Conservation (phyloP, 2,329 filamentous ascomycete genomes). For the Trichoderma sp. region DNA sequence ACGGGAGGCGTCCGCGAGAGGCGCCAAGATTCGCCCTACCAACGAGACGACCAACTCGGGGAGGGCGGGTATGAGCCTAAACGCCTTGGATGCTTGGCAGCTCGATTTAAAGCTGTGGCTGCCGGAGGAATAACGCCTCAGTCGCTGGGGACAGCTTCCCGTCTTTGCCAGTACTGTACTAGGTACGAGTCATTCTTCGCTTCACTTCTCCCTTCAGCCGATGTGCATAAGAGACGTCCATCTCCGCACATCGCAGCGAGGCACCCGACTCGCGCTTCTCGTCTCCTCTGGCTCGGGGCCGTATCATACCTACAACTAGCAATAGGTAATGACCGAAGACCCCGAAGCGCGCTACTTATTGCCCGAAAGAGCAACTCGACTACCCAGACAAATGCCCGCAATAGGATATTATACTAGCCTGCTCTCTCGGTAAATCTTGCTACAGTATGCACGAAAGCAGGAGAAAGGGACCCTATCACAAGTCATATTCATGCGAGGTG, state of each 20-base stretch:
- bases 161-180: too few relatives aligned
- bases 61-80: background rate
- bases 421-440: background rate
- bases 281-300: background rate
- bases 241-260: background rate
- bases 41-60: background rate
- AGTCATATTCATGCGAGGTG: constrained; percentile 28
- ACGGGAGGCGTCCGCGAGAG: background rate
- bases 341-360: background rate
- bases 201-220: background rate
- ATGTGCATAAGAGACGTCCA: background rate
- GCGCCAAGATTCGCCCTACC: background rate
- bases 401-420: background rate
- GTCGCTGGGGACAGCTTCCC: background rate
- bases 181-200: background rate
- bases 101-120: background rate
- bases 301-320: background rate
- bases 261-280: background rate
- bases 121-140: too few relatives aligned
- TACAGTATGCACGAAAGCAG: background rate
- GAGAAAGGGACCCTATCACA: background rate
- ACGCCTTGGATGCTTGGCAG: background rate
- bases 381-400: background rate
- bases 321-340: background rate
- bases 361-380: background rate